Base-by-base conservation (phyloP, 768 basidiomycete genomes). In the Tricholoma sp. region DNA sequence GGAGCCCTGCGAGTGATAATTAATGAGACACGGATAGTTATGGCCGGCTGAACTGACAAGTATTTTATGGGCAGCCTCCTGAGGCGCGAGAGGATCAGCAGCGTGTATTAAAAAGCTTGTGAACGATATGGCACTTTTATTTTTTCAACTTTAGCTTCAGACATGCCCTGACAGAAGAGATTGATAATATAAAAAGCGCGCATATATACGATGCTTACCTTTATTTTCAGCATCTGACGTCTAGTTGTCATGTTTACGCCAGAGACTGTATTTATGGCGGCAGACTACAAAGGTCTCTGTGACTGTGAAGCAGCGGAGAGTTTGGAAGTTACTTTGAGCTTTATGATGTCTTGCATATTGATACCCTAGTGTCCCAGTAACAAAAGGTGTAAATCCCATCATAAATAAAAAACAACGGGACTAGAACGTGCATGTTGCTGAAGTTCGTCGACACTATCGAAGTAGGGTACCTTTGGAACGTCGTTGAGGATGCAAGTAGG, bases 101-200 rank as follows among this genome's bases (percentile, higher is more conserved):
- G 18, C 6, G 31, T 41, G 17, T 18, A 54, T 53, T 45, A 57
- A 57, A 59, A 55, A 56, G 33, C 24, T 34, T 31, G 4, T 29
- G 54, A 33, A 18, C 15, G 24, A 9, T 20, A 17, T 20, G 10
- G 39, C 55, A 82, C 93, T 76, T 96, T 96, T 64, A 98, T 91
- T 70, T 98, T 98, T 66, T 98, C 95, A 1, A 98, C 94, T 69
- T 98, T 98, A 0, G 95, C 90, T 63, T 97, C 95, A 3, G 94
- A 94, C 80, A 96, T 87, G 42, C 95, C 95, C 92, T 95, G 55
- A 31, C 29, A 9, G 10, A n/a, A 9, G 57, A 9, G 57, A 17
- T 56, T 48, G 48, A 53, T 29, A 49, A 39, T 37, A 28, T 39
- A 32, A 50, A n/a, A n/a, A 53, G 24, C 32, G 58, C 36, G 37